A percentile compares a stretch with the other conserved stretches of the same genome.
phyloP scores from a whole-genome alignment of 2,329 filamentous ascomycete species.

The Aspergillus nomiae region DNA sequence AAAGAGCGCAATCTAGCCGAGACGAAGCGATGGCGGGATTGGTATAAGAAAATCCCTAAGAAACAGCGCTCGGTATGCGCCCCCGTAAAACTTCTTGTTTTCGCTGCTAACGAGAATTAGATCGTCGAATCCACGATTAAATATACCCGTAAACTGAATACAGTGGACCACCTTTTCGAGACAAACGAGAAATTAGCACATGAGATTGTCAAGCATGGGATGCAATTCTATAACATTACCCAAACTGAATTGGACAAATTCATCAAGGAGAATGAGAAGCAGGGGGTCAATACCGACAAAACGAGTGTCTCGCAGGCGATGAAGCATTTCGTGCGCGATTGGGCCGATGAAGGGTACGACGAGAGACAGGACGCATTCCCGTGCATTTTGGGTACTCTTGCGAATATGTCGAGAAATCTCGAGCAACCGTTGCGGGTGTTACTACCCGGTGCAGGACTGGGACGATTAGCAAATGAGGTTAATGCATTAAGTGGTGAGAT shows the following conservation, averaged over 20 bases:
- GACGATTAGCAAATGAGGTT: conserved; percentile 56
- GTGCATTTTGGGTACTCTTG: conserved; percentile 34
- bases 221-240: conserved; percentile 51
- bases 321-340: conserved; percentile 62
- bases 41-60: conserved; percentile 24
- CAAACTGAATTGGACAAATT: conserved; percentile 50
- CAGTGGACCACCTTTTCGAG: conserved; percentile 46
- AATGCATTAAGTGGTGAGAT: conserved; percentile 42
- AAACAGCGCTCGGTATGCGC: conserved; percentile 17
- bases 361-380: conserved; percentile 49
- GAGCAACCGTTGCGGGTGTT: conserved; percentile 42
- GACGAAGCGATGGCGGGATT: conserved; percentile 22
- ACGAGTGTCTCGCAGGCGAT: conserved; percentile 55
- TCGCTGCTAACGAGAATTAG: conserved; percentile 24
- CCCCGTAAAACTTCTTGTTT: not conserved
- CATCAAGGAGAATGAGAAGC: conserved; percentile 38
- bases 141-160: conserved; percentile 58
- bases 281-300: conserved; percentile 46
- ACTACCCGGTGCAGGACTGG: conserved; percentile 57
- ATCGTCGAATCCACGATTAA: conserved; percentile 61
- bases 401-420: conserved; percentile 5
- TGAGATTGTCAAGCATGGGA: conserved; percentile 48
- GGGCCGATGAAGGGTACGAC: conserved; percentile 51
- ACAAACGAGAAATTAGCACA: conserved; percentile 52
- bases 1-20: conserved; percentile 22